Evolutionary conservation across 2,329 filamentous ascomycete genomes (phyloP).

Genomic region (Incumbomyces delicatus): DNA sequence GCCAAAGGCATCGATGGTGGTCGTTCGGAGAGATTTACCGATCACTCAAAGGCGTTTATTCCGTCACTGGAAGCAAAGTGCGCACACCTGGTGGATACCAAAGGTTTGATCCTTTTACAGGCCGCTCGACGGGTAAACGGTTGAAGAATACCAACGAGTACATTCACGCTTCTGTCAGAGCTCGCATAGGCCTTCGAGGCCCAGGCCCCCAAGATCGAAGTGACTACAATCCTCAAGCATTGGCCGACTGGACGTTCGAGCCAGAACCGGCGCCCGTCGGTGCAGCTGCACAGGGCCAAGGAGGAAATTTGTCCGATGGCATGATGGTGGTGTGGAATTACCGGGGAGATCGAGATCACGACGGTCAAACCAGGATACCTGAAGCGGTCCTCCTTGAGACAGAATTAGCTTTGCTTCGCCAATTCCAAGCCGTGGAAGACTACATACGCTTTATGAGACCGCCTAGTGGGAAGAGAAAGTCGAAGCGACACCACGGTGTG

Average conservation of each 20-base stretch:
- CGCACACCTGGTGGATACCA: slow-evolving; percentile 23
- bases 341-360: slow-evolving; percentile 10
- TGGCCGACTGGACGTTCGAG: slow-evolving; percentile 21
- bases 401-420: slow-evolving; percentile 17
- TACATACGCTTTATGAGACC: slow-evolving; percentile 13
- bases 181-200: slow-evolving; percentile 18
- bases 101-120: slow-evolving; percentile 18
- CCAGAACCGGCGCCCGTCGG: slow-evolving; percentile 8
- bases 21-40: slow-evolving; percentile 21
- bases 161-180: slow-evolving; percentile 22
- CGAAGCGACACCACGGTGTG: slow-evolving; percentile 7
- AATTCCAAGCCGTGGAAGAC: slow-evolving; percentile 15
- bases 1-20: slow-evolving; percentile 20
- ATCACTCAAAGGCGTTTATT: slow-evolving; percentile 19
- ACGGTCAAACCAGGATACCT: slow-evolving; percentile 19
- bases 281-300: slow-evolving; percentile 8
- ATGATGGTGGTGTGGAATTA: slow-evolving; percentile 20
- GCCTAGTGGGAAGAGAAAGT: slow-evolving; percentile 14
- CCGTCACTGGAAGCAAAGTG: slow-evolving; percentile 17
- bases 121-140: slow-evolving; percentile 15
- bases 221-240: slow-evolving; percentile 17
- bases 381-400: slow-evolving; percentile 18
- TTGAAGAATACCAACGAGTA: slow-evolving; percentile 24
- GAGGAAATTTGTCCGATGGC: slow-evolving; percentile 14
- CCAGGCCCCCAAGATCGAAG: slow-evolving; percentile 19